Base-by-base conservation (phyloP, 2,329 filamentous ascomycete genomes). In the Penicillium sp. region DNA sequence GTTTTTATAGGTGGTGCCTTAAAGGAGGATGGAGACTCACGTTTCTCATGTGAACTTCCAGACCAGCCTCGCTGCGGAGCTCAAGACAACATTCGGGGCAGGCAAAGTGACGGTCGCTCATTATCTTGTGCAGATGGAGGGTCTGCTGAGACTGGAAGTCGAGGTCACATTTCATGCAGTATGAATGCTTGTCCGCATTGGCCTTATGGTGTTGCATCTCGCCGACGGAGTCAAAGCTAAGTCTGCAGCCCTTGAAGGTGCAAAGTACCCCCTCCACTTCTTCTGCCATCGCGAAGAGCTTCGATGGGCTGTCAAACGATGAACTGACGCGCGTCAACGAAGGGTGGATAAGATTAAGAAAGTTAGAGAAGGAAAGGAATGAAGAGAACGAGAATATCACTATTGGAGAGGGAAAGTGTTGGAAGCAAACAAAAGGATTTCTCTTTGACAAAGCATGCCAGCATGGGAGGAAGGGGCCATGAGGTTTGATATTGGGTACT, bases 51-150 rank as follows among this genome's bases (percentile, higher is more conserved):
- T 87, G 84, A 21, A 65, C 65, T 52, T 80, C 78, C 11, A 81
- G 74, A 1, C 82, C 84, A 23, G 75, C 76, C 3, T 77, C 72
- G 29, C 78, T 82, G 59, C 79, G 78, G 70, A 84, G 86, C 41
- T 86, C 82, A 9, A 77, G 67, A 13, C 80, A 81, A 52, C 84
- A 87, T 41, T 84, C 74, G 13, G 82, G 79, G 66, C 84, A 87
- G 50, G 78, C 78, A 45, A 82, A 79, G 59, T 83, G 79, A 31
- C 74, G 76, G 3, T 73, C 66, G 50, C 72, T 78, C 47, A 69
- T 67, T 41, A 79, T 70, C 63, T 82, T 82, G 69, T 84, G 82
- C n/a, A 75, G 65, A 8, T 79, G 71, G 3, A 79, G 67, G 3
- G 73, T 70, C 34, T 79, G 76, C 44, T 77, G 78, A 11, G 75